Percentiles rank a stretch among this genome's conserved stretches.
Evolutionary conservation across 1,139 yeast genomes (phyloP).

Genomic region (Blastobotrys malaysiensis): DNA sequence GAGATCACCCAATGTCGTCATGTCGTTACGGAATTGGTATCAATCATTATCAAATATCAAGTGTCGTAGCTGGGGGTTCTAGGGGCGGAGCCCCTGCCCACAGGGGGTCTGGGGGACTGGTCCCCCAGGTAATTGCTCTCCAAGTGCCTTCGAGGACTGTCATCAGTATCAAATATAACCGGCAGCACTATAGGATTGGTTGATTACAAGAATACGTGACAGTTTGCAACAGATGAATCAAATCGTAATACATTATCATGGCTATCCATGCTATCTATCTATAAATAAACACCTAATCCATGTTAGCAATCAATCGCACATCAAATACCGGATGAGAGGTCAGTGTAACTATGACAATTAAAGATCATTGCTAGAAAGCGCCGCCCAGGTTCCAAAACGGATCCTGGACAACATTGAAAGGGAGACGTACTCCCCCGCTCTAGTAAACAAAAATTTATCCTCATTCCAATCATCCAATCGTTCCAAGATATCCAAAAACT

Average conservation of each 20-base stretch:
- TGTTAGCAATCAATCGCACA: not conserved
- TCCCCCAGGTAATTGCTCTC: too few species aligned
- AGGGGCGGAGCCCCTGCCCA: too few species aligned
- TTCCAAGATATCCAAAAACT: not conserved
- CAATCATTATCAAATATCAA: too few species aligned
- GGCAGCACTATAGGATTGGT: too few species aligned
- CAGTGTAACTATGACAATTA: constrained; percentile 57
- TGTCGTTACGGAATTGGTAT: too few species aligned
- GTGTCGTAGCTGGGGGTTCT: too few species aligned
- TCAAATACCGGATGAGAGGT: constrained; percentile 20
- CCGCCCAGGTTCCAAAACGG: constrained; percentile 30
- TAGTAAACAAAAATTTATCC: constrained; percentile 16
- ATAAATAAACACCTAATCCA: not conserved
- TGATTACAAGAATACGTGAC: too few species aligned
- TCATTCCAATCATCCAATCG: constrained; percentile 16
- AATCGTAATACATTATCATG: not conserved
- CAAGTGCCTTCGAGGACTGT: too few species aligned
- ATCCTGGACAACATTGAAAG: constrained; percentile 7
- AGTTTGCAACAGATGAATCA: too few species aligned
- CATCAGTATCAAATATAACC: too few species aligned
- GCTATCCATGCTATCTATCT: not conserved
- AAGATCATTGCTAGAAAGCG: constrained; percentile 26
- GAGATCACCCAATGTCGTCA: too few species aligned
- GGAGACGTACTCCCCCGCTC: constrained; percentile 12
- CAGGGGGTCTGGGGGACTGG: too few species aligned